Evolutionary conservation across 257 asterid genomes (phyloP).

Genomic region (Capsicum chinense): DNA sequence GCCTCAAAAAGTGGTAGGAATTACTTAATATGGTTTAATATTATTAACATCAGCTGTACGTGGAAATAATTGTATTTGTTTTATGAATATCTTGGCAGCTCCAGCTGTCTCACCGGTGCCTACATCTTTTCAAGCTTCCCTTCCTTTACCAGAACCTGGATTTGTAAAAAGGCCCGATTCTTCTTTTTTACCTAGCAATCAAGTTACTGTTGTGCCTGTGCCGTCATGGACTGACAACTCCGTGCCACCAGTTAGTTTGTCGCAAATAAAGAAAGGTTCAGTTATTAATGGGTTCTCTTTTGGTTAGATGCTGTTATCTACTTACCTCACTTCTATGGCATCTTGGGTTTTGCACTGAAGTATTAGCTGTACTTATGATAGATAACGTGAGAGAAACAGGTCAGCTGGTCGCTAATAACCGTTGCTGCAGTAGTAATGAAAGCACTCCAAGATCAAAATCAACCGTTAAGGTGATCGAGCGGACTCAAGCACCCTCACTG

Average conservation of each 20-base stretch:
- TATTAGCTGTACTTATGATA: conserved; percentile 39
- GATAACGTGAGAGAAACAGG: conserved; percentile 56
- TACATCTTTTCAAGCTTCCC: conserved; percentile 55
- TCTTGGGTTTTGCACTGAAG: conserved; percentile 26
- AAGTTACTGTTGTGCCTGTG: conserved; percentile 49
- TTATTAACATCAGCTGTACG: neutral
- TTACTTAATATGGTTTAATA: conserved; percentile 15
- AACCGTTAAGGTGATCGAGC: conserved; percentile 50
- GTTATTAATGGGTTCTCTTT: conserved; percentile 22
- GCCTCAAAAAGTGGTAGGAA: conserved; percentile 71
- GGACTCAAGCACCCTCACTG: conserved; percentile 38
- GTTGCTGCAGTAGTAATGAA: conserved; percentile 58
- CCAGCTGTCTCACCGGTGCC: conserved; percentile 57
- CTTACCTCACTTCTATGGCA: conserved; percentile 5
- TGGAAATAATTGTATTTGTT: conserved; percentile 31
- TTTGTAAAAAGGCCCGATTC: conserved; percentile 50
- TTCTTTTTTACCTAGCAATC: conserved; percentile 44
- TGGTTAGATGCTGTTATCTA: neutral
- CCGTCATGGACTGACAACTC: conserved; percentile 73
- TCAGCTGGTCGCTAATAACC: conserved; percentile 48
- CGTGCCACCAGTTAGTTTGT: conserved; percentile 45
- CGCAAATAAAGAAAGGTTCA: conserved; percentile 59
- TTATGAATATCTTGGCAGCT: conserved; percentile 46
- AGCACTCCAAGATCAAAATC: conserved; percentile 63
- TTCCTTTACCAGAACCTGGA: conserved; percentile 59